phyloP scores from a whole-genome alignment of 192 early-diverging fungal genomes.

The Allomyces javanicus region DNA sequence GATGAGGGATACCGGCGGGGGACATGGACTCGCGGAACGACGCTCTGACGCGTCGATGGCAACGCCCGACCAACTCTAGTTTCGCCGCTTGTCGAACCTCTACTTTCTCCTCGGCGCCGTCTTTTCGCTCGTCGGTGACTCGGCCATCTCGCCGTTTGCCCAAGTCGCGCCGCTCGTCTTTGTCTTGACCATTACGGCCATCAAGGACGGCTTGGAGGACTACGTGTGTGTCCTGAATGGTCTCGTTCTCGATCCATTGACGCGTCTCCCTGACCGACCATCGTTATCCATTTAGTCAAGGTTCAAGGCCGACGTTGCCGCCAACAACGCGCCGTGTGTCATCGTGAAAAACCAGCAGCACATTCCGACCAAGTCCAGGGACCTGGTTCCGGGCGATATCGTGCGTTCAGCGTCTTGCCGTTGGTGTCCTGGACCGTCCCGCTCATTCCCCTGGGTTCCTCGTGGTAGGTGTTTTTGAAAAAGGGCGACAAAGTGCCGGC shows the following conservation, averaged over 20 bases:
- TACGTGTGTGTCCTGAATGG: not conserved
- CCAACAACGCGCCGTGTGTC: slow-evolving; percentile 11
- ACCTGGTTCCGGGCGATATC: slow-evolving; percentile 23
- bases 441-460: slow-evolving; percentile 14
- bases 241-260: slow-evolving; percentile 32
- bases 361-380: slow-evolving; percentile 9
- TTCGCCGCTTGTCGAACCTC: slow-evolving; percentile 35
- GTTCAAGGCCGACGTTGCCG: slow-evolving; percentile 15
- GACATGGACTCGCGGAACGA: too few species aligned
- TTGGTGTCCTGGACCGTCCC: slow-evolving; percentile 8
- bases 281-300: not conserved
- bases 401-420: not conserved
- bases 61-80: slow-evolving; percentile 14
- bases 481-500: slow-evolving; percentile 31
- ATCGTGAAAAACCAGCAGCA: slow-evolving; percentile 15
- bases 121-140: slow-evolving; percentile 14
- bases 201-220: slow-evolving; percentile 10
- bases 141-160: slow-evolving; percentile 11
- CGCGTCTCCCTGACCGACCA: slow-evolving; percentile 65
- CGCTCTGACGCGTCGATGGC: too few species aligned
- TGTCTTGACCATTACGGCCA: slow-evolving; percentile 7
- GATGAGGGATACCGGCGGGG: too few species aligned
- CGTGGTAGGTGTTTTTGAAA: slow-evolving; percentile 18
- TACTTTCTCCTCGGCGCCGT: slow-evolving; percentile 37
- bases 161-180: slow-evolving; percentile 5